Evolutionary conservation across 2,329 filamentous ascomycete species (phyloP).

Genomic region (Hymenoscyphus salicellus): DNA sequence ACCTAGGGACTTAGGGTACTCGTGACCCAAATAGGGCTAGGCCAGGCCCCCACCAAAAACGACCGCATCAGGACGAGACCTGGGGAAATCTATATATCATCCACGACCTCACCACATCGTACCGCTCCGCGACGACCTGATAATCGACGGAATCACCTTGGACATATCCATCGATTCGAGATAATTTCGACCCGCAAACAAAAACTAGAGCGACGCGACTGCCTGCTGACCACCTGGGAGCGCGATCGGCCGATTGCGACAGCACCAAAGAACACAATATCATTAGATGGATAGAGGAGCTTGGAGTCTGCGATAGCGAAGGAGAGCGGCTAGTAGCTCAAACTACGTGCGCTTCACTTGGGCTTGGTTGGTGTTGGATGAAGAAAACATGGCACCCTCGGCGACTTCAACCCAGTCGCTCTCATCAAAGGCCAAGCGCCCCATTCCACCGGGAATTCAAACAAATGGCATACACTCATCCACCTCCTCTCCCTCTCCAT

Average conservation of each 20-base stretch:
- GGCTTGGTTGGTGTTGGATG: constrained; percentile 1
- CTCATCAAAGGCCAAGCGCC: constrained; percentile 62
- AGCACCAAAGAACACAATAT: neutral
- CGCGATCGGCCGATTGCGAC: neutral
- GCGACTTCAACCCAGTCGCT: constrained; percentile 30
- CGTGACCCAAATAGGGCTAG: constrained; percentile 6
- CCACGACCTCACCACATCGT: neutral
- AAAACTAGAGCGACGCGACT: constrained; percentile 14
- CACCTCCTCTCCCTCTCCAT: constrained; percentile 50
- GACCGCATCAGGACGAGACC: neutral
- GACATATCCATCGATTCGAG: neutral
- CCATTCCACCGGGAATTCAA: constrained; percentile 58
- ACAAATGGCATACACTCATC: constrained; percentile 44
- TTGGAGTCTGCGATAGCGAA: constrained; percentile 22
- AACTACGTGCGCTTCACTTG: constrained; percentile 11
- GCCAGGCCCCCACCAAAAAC: neutral
- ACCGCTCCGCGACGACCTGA: neutral
- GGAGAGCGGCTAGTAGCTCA: constrained; percentile 20
- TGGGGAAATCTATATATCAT: neutral
- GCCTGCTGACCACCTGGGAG: neutral
- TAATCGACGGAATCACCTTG: neutral
- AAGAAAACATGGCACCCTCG: constrained; percentile 32
- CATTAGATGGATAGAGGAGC: constrained; percentile 24
- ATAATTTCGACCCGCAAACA: neutral
- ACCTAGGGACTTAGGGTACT: constrained; percentile 34